phyloP scores from a whole-genome alignment of 2,329 filamentous ascomycete genomes.

The Fusarium papillatum region DNA sequence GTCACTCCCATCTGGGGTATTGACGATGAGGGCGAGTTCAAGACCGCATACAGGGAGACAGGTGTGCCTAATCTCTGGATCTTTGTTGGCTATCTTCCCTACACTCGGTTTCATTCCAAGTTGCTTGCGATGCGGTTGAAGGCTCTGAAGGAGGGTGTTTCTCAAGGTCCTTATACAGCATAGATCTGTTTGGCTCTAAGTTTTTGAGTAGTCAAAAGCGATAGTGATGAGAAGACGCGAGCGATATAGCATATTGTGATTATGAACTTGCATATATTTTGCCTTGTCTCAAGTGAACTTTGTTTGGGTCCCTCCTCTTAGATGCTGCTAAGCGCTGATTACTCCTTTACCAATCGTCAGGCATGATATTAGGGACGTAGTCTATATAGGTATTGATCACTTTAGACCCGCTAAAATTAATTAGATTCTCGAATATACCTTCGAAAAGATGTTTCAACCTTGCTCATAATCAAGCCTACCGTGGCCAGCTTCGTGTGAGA shows the following conservation, averaged over 20 bases:
- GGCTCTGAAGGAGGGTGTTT: slow-evolving; percentile 37
- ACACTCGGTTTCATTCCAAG: slow-evolving; percentile 51
- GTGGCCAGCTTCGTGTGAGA: not conserved
- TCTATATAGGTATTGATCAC: too few relatives aligned
- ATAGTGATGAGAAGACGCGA: not conserved
- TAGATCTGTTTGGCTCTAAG: slow-evolving; percentile 44
- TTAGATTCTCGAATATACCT: not conserved
- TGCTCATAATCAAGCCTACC: not conserved
- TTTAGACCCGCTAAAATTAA: too few relatives aligned
- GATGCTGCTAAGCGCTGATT: not conserved
- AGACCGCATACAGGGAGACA: slow-evolving; percentile 47
- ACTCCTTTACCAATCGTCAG: too few relatives aligned
- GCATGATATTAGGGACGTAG: too few relatives aligned
- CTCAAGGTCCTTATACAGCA: slow-evolving; percentile 37
- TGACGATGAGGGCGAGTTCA: slow-evolving; percentile 62
- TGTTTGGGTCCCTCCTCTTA: not conserved
- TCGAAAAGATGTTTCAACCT: not conserved
- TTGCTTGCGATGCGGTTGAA: slow-evolving; percentile 50
- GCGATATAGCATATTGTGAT: not conserved
- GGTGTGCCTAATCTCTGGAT: slow-evolving; percentile 53
- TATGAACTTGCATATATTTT: not conserved
- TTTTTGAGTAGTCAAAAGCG: not conserved
- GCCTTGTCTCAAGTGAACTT: not conserved
- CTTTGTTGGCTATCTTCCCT: slow-evolving; percentile 51
- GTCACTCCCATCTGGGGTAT: slow-evolving; percentile 62